Evolutionary conservation across 768 basidiomycete species (phyloP).

Genomic region (Gelatoporia subvermispora): DNA sequence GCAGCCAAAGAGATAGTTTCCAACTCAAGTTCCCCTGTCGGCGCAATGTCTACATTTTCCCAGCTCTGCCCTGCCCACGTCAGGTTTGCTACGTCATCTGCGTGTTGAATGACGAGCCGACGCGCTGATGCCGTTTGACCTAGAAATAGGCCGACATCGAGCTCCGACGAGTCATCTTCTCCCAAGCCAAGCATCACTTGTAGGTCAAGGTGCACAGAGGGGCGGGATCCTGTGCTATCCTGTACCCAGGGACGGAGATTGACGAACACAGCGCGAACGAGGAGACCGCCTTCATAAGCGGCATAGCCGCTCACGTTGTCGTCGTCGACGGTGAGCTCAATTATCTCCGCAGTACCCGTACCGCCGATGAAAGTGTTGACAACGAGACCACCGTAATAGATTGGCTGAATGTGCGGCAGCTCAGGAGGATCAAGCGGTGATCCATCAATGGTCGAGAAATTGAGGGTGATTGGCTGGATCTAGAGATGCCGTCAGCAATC

Average conservation of each 20-base stretch:
- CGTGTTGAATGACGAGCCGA: slow-evolving; percentile 15
- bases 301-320: slow-evolving; percentile 55
- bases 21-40: slow-evolving; percentile 3
- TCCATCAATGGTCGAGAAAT: slow-evolving; percentile 47
- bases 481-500: slow-evolving; percentile 15
- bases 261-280: slow-evolving; percentile 51
- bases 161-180: neutral
- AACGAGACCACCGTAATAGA: slow-evolving; percentile 61
- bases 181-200: neutral
- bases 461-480: slow-evolving; percentile 59
- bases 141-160: neutral
- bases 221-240: slow-evolving; percentile 27
- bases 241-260: slow-evolving; percentile 44
- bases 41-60: slow-evolving; percentile 7
- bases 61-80: slow-evolving; percentile 19
- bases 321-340: slow-evolving; percentile 44
- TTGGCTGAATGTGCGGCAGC: slow-evolving; percentile 55
- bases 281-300: slow-evolving; percentile 39
- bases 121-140: neutral
- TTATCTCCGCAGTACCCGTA: slow-evolving; percentile 33
- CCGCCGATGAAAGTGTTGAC: slow-evolving; percentile 51
- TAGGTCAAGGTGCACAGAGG: slow-evolving; percentile 34
- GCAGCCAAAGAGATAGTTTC: slow-evolving; percentile 8
- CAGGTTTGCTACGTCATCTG: slow-evolving; percentile 14
- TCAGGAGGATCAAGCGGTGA: slow-evolving; percentile 40